Percentiles rank a stretch among this genome's conserved stretches.
phyloP scores from a whole-genome alignment of 805 yeast species.

The Kazachstania psychrophila region DNA sequence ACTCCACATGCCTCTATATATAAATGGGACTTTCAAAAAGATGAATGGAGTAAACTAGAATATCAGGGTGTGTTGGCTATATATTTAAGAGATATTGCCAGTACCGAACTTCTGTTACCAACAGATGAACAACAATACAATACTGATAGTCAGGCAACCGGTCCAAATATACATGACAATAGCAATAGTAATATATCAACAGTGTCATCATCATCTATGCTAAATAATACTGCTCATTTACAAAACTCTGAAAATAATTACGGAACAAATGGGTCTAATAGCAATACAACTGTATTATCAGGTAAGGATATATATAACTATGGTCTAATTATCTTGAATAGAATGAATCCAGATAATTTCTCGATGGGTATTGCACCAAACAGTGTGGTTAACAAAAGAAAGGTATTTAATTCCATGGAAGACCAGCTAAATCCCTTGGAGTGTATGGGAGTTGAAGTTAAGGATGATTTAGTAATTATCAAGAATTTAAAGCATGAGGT shows the following conservation, averaged over 20 bases:
- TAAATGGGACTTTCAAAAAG: slow-evolving; percentile 45
- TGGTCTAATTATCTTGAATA: slow-evolving; percentile 61
- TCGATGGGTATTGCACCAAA: slow-evolving; percentile 60
- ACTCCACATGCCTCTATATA: slow-evolving; percentile 68
- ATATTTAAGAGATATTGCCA: slow-evolving; percentile 42
- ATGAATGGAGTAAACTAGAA: slow-evolving; percentile 64
- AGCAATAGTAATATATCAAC: slow-evolving; percentile 3
- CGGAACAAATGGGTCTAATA: slow-evolving; percentile 4
- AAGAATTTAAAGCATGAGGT: slow-evolving; percentile 60
- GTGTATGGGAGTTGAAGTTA: slow-evolving; percentile 56
- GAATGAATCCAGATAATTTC: slow-evolving; percentile 60
- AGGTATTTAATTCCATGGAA: slow-evolving; percentile 28
- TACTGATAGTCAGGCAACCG: not conserved
- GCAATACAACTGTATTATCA: slow-evolving; percentile 13
- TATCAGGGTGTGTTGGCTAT: slow-evolving; percentile 62
- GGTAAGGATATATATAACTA: slow-evolving; percentile 43
- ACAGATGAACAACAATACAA: slow-evolving; percentile 5
- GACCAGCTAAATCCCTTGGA: slow-evolving; percentile 27
- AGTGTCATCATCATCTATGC: slow-evolving; percentile 2
- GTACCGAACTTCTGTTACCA: slow-evolving; percentile 13
- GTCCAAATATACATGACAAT: slow-evolving; percentile 6
- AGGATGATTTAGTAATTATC: slow-evolving; percentile 61
- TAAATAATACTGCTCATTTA: not conserved
- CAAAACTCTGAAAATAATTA: not conserved
- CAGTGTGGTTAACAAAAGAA: slow-evolving; percentile 36